Conservation (phyloP, 2,329 filamentous ascomycete species). For the Calonectria honghensis region DNA sequence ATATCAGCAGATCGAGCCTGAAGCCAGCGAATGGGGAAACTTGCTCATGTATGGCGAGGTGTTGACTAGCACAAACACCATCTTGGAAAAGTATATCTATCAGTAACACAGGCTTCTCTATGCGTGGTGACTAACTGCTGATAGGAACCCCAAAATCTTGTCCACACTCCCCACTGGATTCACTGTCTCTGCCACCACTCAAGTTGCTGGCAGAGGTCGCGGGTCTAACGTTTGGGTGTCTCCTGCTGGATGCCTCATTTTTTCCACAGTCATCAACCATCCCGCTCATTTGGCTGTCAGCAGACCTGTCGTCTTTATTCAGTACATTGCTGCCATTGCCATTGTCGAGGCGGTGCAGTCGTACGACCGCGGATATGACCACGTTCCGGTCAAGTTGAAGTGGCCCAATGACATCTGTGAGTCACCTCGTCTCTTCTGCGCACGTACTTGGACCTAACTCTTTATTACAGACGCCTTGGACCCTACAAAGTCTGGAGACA, state of each 20-base stretch:
- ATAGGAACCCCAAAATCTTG: slow-evolving; percentile 85
- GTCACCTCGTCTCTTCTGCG: slow-evolving; percentile 38
- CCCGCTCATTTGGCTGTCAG: slow-evolving; percentile 81
- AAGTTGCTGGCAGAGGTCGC: slow-evolving; percentile 90
- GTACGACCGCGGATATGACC: slow-evolving; percentile 85
- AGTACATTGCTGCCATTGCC: slow-evolving; percentile 93
- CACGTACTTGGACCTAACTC: not conserved
- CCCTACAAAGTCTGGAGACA: slow-evolving; percentile 70
- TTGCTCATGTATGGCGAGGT: slow-evolving; percentile 91
- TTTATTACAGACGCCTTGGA: slow-evolving; percentile 76
- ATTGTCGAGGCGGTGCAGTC: slow-evolving; percentile 87
- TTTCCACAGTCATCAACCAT: slow-evolving; percentile 92
- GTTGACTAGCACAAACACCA: slow-evolving; percentile 93
- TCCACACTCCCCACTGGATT: slow-evolving; percentile 88
- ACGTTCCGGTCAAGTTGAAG: slow-evolving; percentile 89
- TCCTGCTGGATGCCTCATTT: slow-evolving; percentile 88
- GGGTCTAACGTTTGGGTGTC: slow-evolving; percentile 97
- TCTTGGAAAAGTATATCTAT: slow-evolving; percentile 85
- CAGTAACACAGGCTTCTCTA: fast-evolving
- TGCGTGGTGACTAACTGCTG: not conserved
- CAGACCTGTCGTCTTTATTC: slow-evolving; percentile 92
- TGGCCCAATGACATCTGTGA: slow-evolving; percentile 97
- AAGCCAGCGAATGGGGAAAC: slow-evolving; percentile 82
- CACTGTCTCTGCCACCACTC: slow-evolving; percentile 89
- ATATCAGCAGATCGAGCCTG: slow-evolving; percentile 76